Evolutionary conservation across 768 basidiomycete genomes (phyloP), one percentile per base, ranked within the genome.

Genomic region (Mycena metata): DNA sequence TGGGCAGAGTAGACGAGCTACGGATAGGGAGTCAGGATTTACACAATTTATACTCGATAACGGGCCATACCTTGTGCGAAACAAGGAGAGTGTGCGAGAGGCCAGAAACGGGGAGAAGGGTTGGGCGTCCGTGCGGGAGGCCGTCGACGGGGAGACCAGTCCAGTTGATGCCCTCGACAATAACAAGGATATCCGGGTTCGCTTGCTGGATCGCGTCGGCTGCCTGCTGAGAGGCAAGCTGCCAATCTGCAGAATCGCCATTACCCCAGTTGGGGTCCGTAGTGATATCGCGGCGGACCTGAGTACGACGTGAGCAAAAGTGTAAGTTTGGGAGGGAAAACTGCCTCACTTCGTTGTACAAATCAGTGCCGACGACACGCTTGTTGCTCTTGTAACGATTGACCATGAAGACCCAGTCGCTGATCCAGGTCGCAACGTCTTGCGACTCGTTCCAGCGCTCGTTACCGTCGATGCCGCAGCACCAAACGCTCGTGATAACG

Each of bases 101-200:
- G 8, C 19, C n/a, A 1, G 16, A 24, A 8, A 67, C 69, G 3
- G 69, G 65, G 8, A 30, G 52, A 1, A 70, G 56, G 0, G 60
- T 67, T 0, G 69, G 69, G 23, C 69, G 69, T 15, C 60, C 17
- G 45, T 70, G 69, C 13, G 69, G n/a, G 23, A 70, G 21, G 39
- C 65, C 65, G 51, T 70, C 65, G 46, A 70, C 66, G 13, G 69
- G 69, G 45, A 70, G 12, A 0, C 69, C 69, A 24, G 46, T 51
- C 69, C 69, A 70, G 58, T 70, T 70, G 43, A 70, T 70, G 17
- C 69, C 65, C 60, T 70, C 69, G 47, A 70, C 60, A 50, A 67
- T 67, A 50, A 67, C 54, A 13, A 70, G 56, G 21, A 70, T 66
- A 41, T 72, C 71, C 5, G 67, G 71, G 46, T 69, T 72, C 16